phyloP scores from a whole-genome alignment of 805 yeast genomes.

The Yarrowia divulgata region DNA sequence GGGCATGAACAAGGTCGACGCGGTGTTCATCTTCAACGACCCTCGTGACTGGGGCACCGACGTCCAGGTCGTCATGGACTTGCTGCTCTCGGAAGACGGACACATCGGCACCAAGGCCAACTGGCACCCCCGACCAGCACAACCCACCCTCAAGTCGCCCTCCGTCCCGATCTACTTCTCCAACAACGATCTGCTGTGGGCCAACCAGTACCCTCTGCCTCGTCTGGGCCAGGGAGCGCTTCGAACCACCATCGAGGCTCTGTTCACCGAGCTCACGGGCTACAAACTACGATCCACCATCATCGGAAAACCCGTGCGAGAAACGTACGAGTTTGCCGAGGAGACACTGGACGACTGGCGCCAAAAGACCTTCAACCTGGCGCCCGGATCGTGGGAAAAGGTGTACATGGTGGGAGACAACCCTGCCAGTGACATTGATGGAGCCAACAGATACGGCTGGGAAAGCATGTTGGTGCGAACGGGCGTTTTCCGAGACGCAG shows the following conservation, averaged over 20 bases:
- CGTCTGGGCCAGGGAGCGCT: constrained; percentile 94
- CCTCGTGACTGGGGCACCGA: constrained; percentile 90
- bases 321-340: constrained; percentile 85
- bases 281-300: constrained; percentile 63
- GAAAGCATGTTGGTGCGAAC: constrained; percentile 81
- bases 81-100: constrained; percentile 70
- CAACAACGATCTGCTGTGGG: constrained; percentile 86
- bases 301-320: constrained; percentile 80
- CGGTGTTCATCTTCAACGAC: constrained; percentile 83
- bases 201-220: constrained; percentile 77
- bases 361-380: background rate
- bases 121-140: constrained; percentile 30
- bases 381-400: constrained; percentile 51
- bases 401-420: constrained; percentile 98
- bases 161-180: constrained; percentile 75
- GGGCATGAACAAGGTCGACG: constrained; percentile 61
- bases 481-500: constrained; percentile 79
- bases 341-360: constrained; percentile 63
- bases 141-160: constrained; percentile 55
- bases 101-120: constrained; percentile 65
- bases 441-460: constrained; percentile 92
- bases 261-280: constrained; percentile 63
- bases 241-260: constrained; percentile 64
- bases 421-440: constrained; percentile 89
- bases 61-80: constrained; percentile 75